phyloP scores from a whole-genome alignment of 2,329 filamentous ascomycete species.

The Geosmithia morbida region DNA sequence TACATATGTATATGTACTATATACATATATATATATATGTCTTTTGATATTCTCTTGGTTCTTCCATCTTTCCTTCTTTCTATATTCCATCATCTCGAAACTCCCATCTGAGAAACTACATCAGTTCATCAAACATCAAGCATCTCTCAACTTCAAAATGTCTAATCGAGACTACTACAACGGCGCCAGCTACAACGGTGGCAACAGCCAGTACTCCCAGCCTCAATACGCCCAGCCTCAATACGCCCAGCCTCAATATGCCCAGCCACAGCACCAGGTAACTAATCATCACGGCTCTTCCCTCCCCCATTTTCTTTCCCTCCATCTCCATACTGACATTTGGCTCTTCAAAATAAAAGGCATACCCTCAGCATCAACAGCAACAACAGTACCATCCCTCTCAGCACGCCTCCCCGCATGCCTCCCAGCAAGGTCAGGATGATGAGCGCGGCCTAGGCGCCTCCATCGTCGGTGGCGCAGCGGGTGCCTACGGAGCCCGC shows the following conservation, averaged over 20 bases:
- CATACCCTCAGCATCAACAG: constrained; percentile 3
- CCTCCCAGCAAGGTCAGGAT: constrained; percentile 6
- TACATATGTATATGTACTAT: not conserved
- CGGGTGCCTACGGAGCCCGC: constrained; percentile 38
- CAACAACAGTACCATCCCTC: constrained; percentile 1
- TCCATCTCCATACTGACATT: too few species aligned
- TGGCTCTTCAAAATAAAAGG: too few species aligned
- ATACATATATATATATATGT: not conserved
- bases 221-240: constrained; percentile 7
- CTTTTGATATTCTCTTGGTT: too few species aligned
- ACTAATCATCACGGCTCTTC: too few species aligned
- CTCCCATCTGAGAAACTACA: too few species aligned
- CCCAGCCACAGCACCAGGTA: constrained; percentile 3
- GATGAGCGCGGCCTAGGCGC: constrained; percentile 41
- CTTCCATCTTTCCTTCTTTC: not conserved
- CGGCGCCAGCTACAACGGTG: constrained; percentile 13
- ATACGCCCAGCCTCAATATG: constrained; percentile 5
- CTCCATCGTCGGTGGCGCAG: constrained; percentile 35
- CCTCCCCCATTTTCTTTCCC: too few species aligned
- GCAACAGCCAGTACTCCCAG: constrained; percentile 7
- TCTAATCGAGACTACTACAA: constrained; percentile 21
- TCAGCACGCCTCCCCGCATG: constrained; percentile 6
- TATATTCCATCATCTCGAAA: not conserved
- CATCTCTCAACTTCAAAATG: constrained; percentile 13
- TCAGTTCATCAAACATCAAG: too few species aligned